Evolutionary conservation across 306 rosid species (phyloP), one percentile per base, ranked within the genome.

Genomic region (Vigna trinervia): DNA sequence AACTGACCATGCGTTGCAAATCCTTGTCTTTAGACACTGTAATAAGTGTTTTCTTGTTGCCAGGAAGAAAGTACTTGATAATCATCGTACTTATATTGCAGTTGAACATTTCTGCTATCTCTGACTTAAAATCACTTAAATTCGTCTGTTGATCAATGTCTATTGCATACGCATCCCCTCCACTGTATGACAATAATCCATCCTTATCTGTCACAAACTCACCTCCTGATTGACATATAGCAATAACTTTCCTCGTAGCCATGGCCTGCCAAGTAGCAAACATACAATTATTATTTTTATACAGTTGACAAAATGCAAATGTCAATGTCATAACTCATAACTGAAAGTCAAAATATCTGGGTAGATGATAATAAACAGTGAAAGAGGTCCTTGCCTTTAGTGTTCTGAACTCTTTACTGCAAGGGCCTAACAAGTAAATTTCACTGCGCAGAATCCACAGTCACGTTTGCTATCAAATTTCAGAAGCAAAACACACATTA

Each of bases 201-300:
- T 95, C 98, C 84, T 76, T 84, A 58, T 87, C 82, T 6, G 85
- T 83, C 80, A 95, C 89, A 84, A 92, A 92, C 74, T 92, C 95
- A 69, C 96, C 97, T 19, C 98, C 96, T 10, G 92, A 90, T 71
- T 95, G 97, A 82, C 97, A 92, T 82, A 95, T 95, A 65, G 98
- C 97, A 76, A 92, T 92, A 57, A 95, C 86, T 81, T 87, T 95
- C 91, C 80, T 92, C 6, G 81, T 73, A 69, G 86, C 88, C 94
- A 89, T 90, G 76, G 78, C 91, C 92, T 91, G 71, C 14, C 68
- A 30, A 64, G 36, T 64, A 71, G 22, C 71, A 69, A 59, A 59
- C 8, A 48, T n/a, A 17, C 19, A 41, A 52, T 39, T 41, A 0
- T 23, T 70, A 32, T 19, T 57, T 22, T 13, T 23, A 12, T 38